Conservation (phyloP, 2,329 filamentous ascomycete genomes). For the Seiridium unicorne region DNA sequence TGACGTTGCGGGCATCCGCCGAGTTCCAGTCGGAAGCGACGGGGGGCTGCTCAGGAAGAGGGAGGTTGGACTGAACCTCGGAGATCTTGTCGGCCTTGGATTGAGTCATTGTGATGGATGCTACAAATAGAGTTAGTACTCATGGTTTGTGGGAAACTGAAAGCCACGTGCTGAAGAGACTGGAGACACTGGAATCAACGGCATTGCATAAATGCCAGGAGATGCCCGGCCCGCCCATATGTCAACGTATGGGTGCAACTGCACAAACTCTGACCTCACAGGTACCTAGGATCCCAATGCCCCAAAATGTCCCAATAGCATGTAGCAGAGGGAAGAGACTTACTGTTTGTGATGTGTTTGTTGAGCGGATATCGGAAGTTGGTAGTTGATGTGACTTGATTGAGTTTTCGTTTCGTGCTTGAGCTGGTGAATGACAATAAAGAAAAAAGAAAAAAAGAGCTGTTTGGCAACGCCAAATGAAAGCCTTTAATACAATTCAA, state of each 20-base stretch:
- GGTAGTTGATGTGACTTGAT: neutral
- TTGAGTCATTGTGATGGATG: conserved; percentile 33
- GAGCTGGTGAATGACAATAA: neutral
- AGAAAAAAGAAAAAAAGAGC: neutral
- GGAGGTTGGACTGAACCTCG: conserved; percentile 69
- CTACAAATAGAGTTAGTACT: neutral
- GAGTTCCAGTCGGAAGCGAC: conserved; percentile 78
- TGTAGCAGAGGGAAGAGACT: neutral
- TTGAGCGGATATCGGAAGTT: neutral
- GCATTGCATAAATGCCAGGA: too few species aligned
- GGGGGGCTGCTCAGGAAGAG: conserved; percentile 76
- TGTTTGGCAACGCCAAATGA: neutral
- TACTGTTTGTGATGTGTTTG: neutral
- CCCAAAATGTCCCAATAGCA: too few species aligned
- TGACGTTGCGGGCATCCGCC: conserved; percentile 64
- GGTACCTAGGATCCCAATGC: too few species aligned
- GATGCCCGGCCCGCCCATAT: too few species aligned
- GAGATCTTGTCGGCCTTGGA: conserved; percentile 66
- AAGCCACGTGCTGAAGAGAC: neutral
- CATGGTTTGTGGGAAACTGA: neutral
- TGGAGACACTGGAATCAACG: neutral
- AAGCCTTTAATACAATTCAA: neutral
- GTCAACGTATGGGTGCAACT: too few species aligned
- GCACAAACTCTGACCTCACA: too few species aligned
- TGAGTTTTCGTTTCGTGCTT: neutral